Conservation (phyloP, 129 eudicot species). For the Flaveria bidentis region DNA sequence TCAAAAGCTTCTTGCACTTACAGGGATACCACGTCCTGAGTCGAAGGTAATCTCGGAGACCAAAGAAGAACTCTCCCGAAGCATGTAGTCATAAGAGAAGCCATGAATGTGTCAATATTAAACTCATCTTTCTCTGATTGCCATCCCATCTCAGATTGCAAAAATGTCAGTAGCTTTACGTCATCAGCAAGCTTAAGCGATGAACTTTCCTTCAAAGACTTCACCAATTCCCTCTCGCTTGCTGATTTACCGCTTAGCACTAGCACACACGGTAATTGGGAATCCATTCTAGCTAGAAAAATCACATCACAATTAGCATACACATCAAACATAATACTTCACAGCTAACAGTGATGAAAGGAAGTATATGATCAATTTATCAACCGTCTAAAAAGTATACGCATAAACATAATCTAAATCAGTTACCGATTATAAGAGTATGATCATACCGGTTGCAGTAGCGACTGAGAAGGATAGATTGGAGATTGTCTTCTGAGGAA, state of each 20-base stretch:
- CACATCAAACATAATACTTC: neutral
- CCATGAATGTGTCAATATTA: conserved; percentile 42
- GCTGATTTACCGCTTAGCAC: conserved; percentile 65
- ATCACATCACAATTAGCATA: neutral
- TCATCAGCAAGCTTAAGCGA: conserved; percentile 56
- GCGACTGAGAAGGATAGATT: conserved; percentile 20
- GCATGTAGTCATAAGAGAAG: conserved; percentile 48
- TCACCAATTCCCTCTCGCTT: conserved; percentile 55
- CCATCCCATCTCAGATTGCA: conserved; percentile 49
- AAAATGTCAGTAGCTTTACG: conserved; percentile 29
- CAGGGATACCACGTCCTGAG: conserved; percentile 89
- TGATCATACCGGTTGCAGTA: conserved; percentile 35
- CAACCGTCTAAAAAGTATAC: neutral
- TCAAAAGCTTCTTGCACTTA: conserved; percentile 32
- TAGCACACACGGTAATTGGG: conserved; percentile 37
- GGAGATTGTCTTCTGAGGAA: conserved; percentile 1
- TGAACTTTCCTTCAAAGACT: conserved; percentile 46
- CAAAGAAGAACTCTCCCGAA: conserved; percentile 76
- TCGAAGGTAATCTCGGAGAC: conserved; percentile 79
- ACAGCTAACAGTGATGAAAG: neutral
- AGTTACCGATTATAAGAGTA: neutral
- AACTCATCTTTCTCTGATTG: conserved; percentile 35
- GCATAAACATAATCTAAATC: neutral
- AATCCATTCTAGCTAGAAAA: conserved; percentile 55
- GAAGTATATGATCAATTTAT: neutral